Evolutionary conservation across 805 yeast species (phyloP).

Genomic region (Yarrowia sp.): DNA sequence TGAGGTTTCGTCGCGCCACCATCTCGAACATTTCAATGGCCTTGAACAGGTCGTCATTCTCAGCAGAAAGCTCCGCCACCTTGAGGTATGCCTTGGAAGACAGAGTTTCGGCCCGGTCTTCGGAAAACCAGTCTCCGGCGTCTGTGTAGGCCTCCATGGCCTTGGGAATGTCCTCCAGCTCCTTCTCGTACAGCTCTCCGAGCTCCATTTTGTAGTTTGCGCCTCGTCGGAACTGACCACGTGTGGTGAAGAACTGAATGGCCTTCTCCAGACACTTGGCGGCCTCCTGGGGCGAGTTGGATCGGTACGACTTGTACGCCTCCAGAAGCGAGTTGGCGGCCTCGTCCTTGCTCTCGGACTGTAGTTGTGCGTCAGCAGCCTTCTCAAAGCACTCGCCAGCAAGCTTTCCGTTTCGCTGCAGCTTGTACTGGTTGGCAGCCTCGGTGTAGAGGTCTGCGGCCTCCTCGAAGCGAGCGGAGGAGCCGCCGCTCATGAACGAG

Average conservation of each 20-base stretch:
- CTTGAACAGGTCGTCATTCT: constrained; percentile 64
- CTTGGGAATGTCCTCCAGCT: constrained; percentile 58
- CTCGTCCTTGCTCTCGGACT: constrained; percentile 78
- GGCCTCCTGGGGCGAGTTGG: constrained; percentile 64
- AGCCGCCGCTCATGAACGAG: constrained; percentile 53
- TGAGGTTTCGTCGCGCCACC: constrained; percentile 70
- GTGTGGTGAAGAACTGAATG: constrained; percentile 73
- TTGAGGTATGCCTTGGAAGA: constrained; percentile 84
- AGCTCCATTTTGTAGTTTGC: constrained; percentile 91
- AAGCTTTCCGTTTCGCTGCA: constrained; percentile 57
- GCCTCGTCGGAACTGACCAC: constrained; percentile 95
- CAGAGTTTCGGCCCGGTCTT: constrained; percentile 89
- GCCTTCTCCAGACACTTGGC: constrained; percentile 75
- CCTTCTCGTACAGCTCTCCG: constrained; percentile 79
- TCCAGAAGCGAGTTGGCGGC: constrained; percentile 88
- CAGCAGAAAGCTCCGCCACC: constrained; percentile 83
- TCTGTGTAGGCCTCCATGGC: constrained; percentile 81
- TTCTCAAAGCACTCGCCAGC: constrained; percentile 84
- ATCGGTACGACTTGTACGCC: constrained; percentile 81
- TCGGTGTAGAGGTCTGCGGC: constrained; percentile 87
- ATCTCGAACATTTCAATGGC: constrained; percentile 77
- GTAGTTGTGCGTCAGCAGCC: constrained; percentile 77
- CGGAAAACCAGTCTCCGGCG: constrained; percentile 94
- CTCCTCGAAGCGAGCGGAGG: constrained; percentile 70
- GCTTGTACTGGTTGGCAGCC: constrained; percentile 87